A percentile compares a stretch with the other conserved stretches of the same genome.
Conservation (phyloP, 106 monocot species). For the Acorus calamus region DNA sequence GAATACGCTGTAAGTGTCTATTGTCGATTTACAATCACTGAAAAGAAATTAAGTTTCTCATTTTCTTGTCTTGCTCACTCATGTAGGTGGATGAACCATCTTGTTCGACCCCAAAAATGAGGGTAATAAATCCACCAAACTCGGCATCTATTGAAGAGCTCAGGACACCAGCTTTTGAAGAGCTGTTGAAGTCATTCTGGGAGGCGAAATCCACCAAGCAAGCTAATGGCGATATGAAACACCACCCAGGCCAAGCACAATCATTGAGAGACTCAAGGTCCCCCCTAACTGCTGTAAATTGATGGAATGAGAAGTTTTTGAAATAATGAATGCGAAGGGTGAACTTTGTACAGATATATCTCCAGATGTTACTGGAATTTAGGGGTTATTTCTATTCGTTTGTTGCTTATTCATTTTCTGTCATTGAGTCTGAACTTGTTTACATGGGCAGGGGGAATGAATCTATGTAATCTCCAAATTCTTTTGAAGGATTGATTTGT, state of each 20-base stretch:
- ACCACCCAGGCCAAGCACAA: conserved; percentile 33
- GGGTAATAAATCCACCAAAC: conserved; percentile 56
- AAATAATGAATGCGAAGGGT: no score
- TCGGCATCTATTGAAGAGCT: conserved; percentile 72
- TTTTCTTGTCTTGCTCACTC: no score
- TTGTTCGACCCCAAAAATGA: conserved; percentile 69
- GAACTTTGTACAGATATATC: no score
- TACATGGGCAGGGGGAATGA: no score
- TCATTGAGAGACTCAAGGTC: conserved; percentile 44
- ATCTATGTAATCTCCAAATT: no score
- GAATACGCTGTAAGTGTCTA: conserved; percentile 63
- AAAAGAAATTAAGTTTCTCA: no score
- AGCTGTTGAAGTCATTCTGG: conserved; percentile 68
- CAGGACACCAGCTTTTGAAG: conserved; percentile 79
- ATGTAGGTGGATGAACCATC: conserved; percentile 83
- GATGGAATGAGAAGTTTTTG: not conserved
- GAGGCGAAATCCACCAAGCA: conserved; percentile 50
- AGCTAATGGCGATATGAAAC: conserved; percentile 60
- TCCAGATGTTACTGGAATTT: no score
- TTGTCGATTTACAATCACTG: not conserved
- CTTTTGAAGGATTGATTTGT: no score
- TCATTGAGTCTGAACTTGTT: no score
- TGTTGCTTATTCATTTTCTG: no score
- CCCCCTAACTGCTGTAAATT: conserved; percentile 62
- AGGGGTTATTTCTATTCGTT: no score